Conservation (phyloP, 2,329 filamentous ascomycete genomes). For the Cryphonectria naterciae region DNA sequence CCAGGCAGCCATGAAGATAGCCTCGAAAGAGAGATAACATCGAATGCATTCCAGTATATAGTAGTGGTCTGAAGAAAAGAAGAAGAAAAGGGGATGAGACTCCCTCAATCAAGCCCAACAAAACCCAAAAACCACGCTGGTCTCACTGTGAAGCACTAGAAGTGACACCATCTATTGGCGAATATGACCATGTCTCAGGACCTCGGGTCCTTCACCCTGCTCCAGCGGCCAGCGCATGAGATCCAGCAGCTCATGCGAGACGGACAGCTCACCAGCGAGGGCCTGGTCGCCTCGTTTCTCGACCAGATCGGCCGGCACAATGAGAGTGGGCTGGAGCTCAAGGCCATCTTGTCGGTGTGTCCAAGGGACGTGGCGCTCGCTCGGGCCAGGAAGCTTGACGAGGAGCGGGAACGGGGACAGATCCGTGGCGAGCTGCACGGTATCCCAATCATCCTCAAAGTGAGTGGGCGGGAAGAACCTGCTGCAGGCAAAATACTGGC, state of each 20-base stretch:
- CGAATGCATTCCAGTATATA: neutral
- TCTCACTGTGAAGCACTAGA: neutral
- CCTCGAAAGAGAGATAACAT: neutral
- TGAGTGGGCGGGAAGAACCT: neutral
- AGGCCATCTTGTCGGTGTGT: constrained; percentile 43
- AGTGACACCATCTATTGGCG: neutral
- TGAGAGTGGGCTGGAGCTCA: constrained; percentile 28
- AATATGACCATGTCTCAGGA: neutral
- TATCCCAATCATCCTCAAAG: constrained; percentile 46
- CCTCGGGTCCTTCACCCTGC: constrained; percentile 13
- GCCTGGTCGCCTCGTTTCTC: constrained; percentile 31
- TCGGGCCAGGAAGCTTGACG: constrained; percentile 43
- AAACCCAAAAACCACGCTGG: neutral
- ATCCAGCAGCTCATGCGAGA: constrained; percentile 21
- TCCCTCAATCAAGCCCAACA: neutral
- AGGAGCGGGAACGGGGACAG: constrained; percentile 42
- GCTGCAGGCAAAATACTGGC: no score
- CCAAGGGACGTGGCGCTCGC: constrained; percentile 41
- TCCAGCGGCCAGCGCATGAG: constrained; percentile 24
- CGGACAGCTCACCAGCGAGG: constrained; percentile 31
- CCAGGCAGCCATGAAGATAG: neutral
- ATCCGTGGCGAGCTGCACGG: constrained; percentile 45
- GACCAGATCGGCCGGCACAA: constrained; percentile 35
- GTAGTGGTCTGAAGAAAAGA: neutral
- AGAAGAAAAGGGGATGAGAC: neutral